Base-by-base conservation (phyloP, 2,329 filamentous ascomycete genomes). In the Fusarium annulatum region DNA sequence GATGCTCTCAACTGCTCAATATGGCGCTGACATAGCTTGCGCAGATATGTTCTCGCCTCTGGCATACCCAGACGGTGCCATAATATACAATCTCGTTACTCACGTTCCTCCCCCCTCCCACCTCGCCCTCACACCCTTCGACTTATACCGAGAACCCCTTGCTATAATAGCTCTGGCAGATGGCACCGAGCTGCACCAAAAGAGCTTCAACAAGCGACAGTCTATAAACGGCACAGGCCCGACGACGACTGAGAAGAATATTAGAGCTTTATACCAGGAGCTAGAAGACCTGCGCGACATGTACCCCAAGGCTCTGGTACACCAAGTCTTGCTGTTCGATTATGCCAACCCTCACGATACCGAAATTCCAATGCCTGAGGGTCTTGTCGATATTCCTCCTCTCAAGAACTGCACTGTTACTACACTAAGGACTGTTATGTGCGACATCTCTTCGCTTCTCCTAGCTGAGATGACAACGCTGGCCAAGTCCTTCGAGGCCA, bases 11-110 rank as follows among this genome's bases (percentile, higher is more conserved):
- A 46, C 49, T 42, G 49, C 62, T 72, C 23, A 41, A 43, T 48
- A 59, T 57, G 30, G 26, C 16, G 63, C 73, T 80, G 70, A 80
- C 68, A 41, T 30, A 59, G 39, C 38, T 59, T 60, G 49, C 61
- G 69, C 81, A 97, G 95, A 94, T 83, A 95, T 96, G 91, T 98
- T 98, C 84, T 97, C 94, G 66, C 96, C 96, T 45, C 86, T 96
- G 78, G 94, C 93, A 19, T 97, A 96, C 82, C 95, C 94, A 16
- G 89, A 91, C 76, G 96, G 96, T 69, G 91, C 92, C 78, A 92
- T 98, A 69, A 88, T 98, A 77, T 98, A 96, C 87, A 93, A 97
- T 81, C 88, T 98, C 71, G 91, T 93, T 65, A 94, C 93, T 69
- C 92, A 94, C 78, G 86, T 93, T 62, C 93, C 94, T 30, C 91